phyloP scores from a whole-genome alignment of 2,329 filamentous ascomycete species.

The Stylonectria norvegica region DNA sequence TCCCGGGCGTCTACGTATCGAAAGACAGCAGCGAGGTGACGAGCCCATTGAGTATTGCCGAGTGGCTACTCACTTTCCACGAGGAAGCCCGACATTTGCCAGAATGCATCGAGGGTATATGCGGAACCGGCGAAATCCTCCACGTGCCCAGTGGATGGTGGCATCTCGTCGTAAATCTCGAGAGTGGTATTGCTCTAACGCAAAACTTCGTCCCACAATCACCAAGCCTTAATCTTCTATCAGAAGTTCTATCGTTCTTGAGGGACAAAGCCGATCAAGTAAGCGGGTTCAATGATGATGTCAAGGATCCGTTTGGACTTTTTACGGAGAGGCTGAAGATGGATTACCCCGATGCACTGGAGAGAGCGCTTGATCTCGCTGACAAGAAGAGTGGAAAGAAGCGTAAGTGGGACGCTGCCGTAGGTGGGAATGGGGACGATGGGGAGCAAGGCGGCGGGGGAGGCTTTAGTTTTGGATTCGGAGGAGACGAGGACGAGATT shows the following conservation, averaged over 20 bases:
- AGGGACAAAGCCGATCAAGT: slow-evolving; percentile 80
- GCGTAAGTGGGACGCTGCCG: slow-evolving; percentile 81
- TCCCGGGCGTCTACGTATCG: slow-evolving; percentile 87
- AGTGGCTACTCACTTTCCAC: slow-evolving; percentile 91
- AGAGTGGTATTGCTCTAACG: slow-evolving; percentile 80
- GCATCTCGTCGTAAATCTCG: slow-evolving; percentile 90
- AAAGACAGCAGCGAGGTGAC: slow-evolving; percentile 90
- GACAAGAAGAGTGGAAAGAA: slow-evolving; percentile 66
- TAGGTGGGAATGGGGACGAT: slow-evolving; percentile 40
- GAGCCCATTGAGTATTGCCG: slow-evolving; percentile 89
- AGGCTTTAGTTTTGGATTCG: slow-evolving; percentile 56
- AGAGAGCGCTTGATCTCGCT: slow-evolving; percentile 61
- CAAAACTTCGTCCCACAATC: slow-evolving; percentile 88
- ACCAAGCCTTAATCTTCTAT: slow-evolving; percentile 53
- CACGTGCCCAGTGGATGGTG: slow-evolving; percentile 96
- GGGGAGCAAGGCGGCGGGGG: slow-evolving; percentile 29
- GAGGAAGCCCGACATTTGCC: slow-evolving; percentile 70
- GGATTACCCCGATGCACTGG: slow-evolving; percentile 63
- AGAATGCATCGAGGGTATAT: slow-evolving; percentile 83
- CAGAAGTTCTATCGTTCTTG: slow-evolving; percentile 75
- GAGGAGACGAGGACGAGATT: slow-evolving; percentile 47
- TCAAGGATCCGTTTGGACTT: slow-evolving; percentile 68
- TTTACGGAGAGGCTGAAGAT: slow-evolving; percentile 68
- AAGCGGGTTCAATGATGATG: slow-evolving; percentile 73
- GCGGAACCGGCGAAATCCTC: slow-evolving; percentile 76